Evolutionary conservation across 225 moss, liverwort and hornwort species (phyloP).

Genomic region (Asterella californica): DNA sequence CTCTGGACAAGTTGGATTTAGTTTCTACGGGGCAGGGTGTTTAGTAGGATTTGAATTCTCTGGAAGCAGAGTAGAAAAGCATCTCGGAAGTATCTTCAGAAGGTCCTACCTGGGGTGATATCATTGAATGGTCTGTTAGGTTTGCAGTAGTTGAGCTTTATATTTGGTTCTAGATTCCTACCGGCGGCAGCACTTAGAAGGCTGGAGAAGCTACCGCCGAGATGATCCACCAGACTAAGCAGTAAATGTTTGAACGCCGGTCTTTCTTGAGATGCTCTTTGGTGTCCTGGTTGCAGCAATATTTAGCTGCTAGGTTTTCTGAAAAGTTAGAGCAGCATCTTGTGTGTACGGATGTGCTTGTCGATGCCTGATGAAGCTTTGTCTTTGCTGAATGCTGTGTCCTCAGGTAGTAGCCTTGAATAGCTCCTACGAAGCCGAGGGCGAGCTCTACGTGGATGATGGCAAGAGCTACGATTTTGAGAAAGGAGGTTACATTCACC

Average conservation of each 20-base stretch:
- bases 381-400: neutral
- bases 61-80: too few species aligned
- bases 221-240: too few species aligned
- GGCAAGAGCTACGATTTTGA: slow-evolving; percentile 87
- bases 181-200: too few species aligned
- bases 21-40: too few species aligned
- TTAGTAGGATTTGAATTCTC: too few species aligned
- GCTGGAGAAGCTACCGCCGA: too few species aligned
- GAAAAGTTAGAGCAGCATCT: neutral
- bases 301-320: neutral
- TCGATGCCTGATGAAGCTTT: neutral
- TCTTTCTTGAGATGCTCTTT: neutral
- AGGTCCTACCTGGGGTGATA: too few species aligned
- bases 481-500: slow-evolving; percentile 79
- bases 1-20: neutral
- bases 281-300: neutral
- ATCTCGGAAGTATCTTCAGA: too few species aligned
- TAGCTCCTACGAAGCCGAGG: slow-evolving; percentile 78
- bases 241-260: too few species aligned
- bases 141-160: too few species aligned
- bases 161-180: too few species aligned
- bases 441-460: slow-evolving; percentile 91
- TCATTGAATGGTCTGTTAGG: too few species aligned
- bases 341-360: neutral
- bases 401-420: slow-evolving; percentile 84